Base-by-base conservation (phyloP, 2,329 filamentous ascomycete genomes). In the Phaeosphaeriaceae sp. region DNA sequence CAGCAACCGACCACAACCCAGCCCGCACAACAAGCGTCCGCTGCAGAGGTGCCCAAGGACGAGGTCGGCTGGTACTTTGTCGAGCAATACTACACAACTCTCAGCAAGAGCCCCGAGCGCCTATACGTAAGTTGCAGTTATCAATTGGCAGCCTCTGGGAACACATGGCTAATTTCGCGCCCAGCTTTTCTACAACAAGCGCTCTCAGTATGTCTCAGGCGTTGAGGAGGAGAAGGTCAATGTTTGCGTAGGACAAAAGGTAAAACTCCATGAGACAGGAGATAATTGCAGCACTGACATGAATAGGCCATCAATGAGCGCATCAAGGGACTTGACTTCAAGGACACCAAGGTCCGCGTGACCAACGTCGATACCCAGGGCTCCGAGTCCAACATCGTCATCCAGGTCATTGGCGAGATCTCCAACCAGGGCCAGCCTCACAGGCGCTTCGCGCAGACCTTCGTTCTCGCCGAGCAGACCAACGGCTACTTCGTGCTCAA, bases 11-110 rank as follows among this genome's bases (percentile, higher is more conserved):
- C 67, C 15, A 51, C 71, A 61, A 27, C 4, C 25, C 72, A 74
- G 61, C 58, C 66, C 24, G 61, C 63, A 60, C 68, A 63, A 66
- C 66, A 67, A 66, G 66, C 69, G 21, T 52, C 71, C 31, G 67
- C 72, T 24, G 68, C 72, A 22, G 81, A 84, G 45, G 85, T 87
- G 62, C 83, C 82, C 71, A 97, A 97, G 84, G 93, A 97, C 78
- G 92, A 98, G 83, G 93, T 99, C 68, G 95, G 93, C 80, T 99
- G 95, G 95, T 98, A 94, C 83, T 99, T 99, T 71, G 95, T 99
- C 58, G 93, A 98, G 86, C 93, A 97, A 81, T 99, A 97, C 85
- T 99, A 99, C 83, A 98, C 92, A 70, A 99, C 93, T 62, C 83
- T 99, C 75, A 97, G 93, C 88, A 93, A 94, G 81, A 91, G 84